Conservation (phyloP, 2,329 filamentous ascomycete genomes). For the Hymenoscyphus albidus region DNA sequence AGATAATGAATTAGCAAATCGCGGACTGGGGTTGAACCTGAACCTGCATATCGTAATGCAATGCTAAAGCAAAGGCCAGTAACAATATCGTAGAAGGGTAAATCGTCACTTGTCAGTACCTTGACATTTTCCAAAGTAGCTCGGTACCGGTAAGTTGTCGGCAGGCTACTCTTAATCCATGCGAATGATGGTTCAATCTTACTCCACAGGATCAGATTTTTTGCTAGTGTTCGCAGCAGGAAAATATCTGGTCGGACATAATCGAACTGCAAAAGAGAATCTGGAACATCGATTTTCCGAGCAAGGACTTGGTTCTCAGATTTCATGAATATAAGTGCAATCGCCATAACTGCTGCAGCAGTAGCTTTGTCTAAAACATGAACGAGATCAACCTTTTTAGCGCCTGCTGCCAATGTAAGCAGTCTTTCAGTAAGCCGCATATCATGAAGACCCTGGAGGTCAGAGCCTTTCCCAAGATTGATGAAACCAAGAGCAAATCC, state of each 20-base stretch:
- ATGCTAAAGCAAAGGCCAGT: constrained; percentile 83
- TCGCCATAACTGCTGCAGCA: constrained; percentile 85
- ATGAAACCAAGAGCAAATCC: constrained; percentile 93
- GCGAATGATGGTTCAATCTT: constrained; percentile 66
- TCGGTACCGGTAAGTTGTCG: constrained; percentile 60
- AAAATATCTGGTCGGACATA: constrained; percentile 93
- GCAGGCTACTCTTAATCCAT: constrained; percentile 76
- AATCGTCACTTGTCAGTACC: constrained; percentile 71
- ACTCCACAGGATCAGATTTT: constrained; percentile 91
- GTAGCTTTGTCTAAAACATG: constrained; percentile 91
- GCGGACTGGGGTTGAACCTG: constrained; percentile 64
- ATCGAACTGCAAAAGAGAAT: constrained; percentile 87
- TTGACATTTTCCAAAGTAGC: constrained; percentile 57
- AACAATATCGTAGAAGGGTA: constrained; percentile 90
- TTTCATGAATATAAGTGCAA: constrained; percentile 95
- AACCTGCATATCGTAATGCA: constrained; percentile 70
- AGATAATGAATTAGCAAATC: constrained; percentile 81
- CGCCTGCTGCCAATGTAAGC: constrained; percentile 77
- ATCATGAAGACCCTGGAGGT: constrained; percentile 84
- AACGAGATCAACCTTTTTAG: constrained; percentile 86
- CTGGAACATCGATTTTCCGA: constrained; percentile 87
- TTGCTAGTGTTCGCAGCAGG: constrained; percentile 81
- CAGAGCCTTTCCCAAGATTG: constrained; percentile 86
- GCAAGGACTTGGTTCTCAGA: constrained; percentile 84
- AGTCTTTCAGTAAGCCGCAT: constrained; percentile 91